Conservation (phyloP, 805 yeast species). For the Pichia pseudocactophila region DNA sequence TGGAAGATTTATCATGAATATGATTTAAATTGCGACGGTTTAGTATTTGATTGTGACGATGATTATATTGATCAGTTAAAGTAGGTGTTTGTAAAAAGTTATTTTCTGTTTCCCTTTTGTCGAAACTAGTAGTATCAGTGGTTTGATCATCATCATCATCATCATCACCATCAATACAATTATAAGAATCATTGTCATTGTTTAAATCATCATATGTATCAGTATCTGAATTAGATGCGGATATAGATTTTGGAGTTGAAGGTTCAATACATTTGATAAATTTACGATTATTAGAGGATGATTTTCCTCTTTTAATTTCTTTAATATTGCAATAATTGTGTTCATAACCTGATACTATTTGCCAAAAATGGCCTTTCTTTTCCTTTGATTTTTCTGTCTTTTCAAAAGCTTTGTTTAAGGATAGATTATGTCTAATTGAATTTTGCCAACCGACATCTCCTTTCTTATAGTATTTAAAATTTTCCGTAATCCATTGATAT, state of each 20-base stretch:
- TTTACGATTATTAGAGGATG: slow-evolving; percentile 6
- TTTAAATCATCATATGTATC: neutral
- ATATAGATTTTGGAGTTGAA: slow-evolving; percentile 1
- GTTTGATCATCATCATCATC: slow-evolving; percentile 1
- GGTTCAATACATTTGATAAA: neutral
- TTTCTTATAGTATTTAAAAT: slow-evolving; percentile 73
- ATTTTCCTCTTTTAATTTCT: slow-evolving; percentile 30
- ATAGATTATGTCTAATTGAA: slow-evolving; percentile 88
- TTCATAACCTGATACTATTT: slow-evolving; percentile 75
- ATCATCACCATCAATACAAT: slow-evolving; percentile 2
- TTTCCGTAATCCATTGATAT: slow-evolving; percentile 83
- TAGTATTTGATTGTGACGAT: neutral
- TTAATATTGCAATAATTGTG: slow-evolving; percentile 65
- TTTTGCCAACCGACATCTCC: slow-evolving; percentile 97
- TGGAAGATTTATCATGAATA: neutral
- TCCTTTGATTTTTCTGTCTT: slow-evolving; percentile 87
- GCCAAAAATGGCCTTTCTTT: slow-evolving; percentile 92
- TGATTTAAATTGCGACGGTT: neutral
- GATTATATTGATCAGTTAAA: neutral
- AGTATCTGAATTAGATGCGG: neutral
- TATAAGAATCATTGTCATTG: neutral
- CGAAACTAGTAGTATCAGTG: too few relatives aligned
- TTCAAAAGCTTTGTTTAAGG: slow-evolving; percentile 85
- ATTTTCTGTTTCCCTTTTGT: too few relatives aligned
- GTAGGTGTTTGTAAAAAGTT: neutral